Conservation (phyloP, 2,329 filamentous ascomycete species). For the Neurospora sp. region DNA sequence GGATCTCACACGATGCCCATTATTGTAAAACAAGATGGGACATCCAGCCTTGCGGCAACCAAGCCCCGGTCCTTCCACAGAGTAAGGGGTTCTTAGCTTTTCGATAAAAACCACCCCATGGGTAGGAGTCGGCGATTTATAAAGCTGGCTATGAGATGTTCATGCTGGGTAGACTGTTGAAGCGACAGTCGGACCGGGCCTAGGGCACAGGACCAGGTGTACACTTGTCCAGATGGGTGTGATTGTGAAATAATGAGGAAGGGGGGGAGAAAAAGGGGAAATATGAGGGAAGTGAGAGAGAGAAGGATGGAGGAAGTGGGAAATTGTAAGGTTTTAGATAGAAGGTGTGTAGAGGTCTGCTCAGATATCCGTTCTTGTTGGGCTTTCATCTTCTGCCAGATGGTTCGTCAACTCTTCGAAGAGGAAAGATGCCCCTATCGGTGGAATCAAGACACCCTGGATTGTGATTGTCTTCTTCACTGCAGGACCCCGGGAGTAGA, state of each 20-base stretch:
- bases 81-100: not conserved
- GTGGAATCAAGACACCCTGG: conserved; percentile 1
- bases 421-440: not conserved
- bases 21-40: not conserved
- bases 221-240: conserved; percentile 3
- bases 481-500: conserved; percentile 3
- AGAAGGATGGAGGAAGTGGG: not conserved
- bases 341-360: conserved; percentile 7
- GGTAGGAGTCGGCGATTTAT: not conserved
- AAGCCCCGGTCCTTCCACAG: not conserved
- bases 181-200: not conserved
- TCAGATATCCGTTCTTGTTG: conserved; percentile 20
- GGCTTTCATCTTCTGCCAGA: conserved; percentile 7
- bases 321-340: no score
- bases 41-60: not conserved
- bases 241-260: not conserved
- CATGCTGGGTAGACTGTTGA: not conserved
- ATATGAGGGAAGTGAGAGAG: not conserved
- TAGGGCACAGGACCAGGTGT: not conserved
- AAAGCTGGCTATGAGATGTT: not conserved
- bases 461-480: conserved; percentile 10
- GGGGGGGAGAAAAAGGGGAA: not conserved
- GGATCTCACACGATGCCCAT: not conserved
- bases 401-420: conserved; percentile 4
- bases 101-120: not conserved